Evolutionary conservation across 805 yeast species (phyloP).

Genomic region (Saccharomycopsis synnaedendra): DNA sequence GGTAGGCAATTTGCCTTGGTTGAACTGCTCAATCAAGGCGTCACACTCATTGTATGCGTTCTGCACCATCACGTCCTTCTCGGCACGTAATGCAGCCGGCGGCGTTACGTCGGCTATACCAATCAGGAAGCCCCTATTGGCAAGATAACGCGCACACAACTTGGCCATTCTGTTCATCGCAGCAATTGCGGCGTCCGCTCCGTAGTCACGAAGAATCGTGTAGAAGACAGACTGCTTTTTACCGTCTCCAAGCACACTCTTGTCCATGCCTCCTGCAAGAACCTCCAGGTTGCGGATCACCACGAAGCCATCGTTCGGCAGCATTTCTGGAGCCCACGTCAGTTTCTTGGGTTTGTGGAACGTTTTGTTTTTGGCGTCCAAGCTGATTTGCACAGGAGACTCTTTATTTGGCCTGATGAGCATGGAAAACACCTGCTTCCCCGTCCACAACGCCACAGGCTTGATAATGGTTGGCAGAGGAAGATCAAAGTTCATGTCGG

Average conservation of each 20-base stretch:
- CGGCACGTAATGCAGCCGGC: slow-evolving; percentile 57
- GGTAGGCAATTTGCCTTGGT: slow-evolving; percentile 83
- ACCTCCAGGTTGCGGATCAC: slow-evolving; percentile 83
- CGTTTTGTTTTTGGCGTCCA: slow-evolving; percentile 92
- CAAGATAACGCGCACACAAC: slow-evolving; percentile 88
- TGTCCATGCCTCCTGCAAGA: slow-evolving; percentile 93
- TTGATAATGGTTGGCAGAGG: slow-evolving; percentile 94
- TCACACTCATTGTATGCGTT: slow-evolving; percentile 86
- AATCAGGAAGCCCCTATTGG: slow-evolving; percentile 92
- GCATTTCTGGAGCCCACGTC: slow-evolving; percentile 82
- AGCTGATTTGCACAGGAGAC: slow-evolving; percentile 75
- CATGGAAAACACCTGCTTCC: slow-evolving; percentile 87
- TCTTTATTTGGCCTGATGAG: slow-evolving; percentile 70
- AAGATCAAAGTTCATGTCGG: slow-evolving; percentile 71
- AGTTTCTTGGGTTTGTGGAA: slow-evolving; percentile 59
- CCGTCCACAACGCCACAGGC: slow-evolving; percentile 91
- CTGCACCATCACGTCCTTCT: slow-evolving; percentile 84
- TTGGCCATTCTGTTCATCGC: slow-evolving; percentile 99
- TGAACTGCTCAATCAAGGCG: slow-evolving; percentile 67
- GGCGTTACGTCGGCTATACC: slow-evolving; percentile 98
- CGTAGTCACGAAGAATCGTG: slow-evolving; percentile 89
- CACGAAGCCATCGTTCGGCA: slow-evolving; percentile 93
- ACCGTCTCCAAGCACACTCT: slow-evolving; percentile 93
- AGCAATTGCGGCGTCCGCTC: slow-evolving; percentile 89
- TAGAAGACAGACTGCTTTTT: slow-evolving; percentile 94